Conservation (phyloP, 164 flowering plant genomes). For the Magnolia kwangsiensis region DNA sequence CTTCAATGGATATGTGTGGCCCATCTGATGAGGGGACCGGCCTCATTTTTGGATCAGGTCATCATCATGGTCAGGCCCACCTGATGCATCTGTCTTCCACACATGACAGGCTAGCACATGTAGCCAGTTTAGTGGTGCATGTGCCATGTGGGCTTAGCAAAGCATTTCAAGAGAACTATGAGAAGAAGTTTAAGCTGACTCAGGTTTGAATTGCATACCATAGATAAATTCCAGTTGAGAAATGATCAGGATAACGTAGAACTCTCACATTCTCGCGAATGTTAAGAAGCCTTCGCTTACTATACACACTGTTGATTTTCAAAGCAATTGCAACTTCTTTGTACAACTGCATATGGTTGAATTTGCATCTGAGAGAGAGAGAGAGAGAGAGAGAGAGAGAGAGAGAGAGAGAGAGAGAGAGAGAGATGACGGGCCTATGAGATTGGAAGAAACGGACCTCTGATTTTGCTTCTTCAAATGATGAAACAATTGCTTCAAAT, state of each 20-base stretch:
- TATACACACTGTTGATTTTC: constrained; percentile 93
- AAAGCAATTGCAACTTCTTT: constrained; percentile 96
- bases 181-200: background rate
- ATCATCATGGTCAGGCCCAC: too few species aligned
- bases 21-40: too few species aligned
- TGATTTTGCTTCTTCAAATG: constrained; percentile 90
- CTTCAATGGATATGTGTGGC: too few species aligned
- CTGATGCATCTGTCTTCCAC: too few species aligned
- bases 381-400: too few species aligned
- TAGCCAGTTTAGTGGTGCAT: too few species aligned
- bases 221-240: constrained; percentile 86
- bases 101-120: too few species aligned
- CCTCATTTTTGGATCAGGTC: too few species aligned
- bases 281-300: constrained; percentile 80
- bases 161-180: background rate
- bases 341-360: constrained; percentile 57
- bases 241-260: constrained; percentile 95
- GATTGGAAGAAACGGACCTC: constrained; percentile 55
- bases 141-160: background rate
- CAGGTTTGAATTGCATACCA: constrained; percentile 52
- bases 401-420: too few species aligned
- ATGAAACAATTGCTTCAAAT: constrained; percentile 88
- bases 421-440: background rate
- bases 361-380: background rate
- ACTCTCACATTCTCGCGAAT: constrained; percentile 97